Evolutionary conservation across 805 yeast genomes (phyloP).

Genomic region (Soucietia sequanensis): DNA sequence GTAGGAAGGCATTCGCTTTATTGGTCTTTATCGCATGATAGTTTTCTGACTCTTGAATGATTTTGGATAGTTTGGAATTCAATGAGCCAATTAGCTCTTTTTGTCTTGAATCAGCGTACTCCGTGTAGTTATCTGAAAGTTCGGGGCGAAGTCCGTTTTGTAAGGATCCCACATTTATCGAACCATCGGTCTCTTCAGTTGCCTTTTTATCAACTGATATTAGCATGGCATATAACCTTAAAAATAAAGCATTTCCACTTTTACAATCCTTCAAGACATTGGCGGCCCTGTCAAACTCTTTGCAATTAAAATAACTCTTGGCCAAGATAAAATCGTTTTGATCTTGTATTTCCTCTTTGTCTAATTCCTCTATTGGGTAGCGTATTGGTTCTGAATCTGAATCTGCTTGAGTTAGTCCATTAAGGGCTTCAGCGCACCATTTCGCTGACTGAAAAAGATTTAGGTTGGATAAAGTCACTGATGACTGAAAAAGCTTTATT

Average conservation of each 20-base stretch:
- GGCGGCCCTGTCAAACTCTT: conserved; percentile 82
- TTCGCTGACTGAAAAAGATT: conserved; percentile 70
- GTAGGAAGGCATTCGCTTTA: conserved; percentile 56
- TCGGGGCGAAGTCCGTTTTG: conserved; percentile 19
- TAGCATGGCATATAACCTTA: conserved; percentile 66
- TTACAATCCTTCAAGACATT: conserved; percentile 51
- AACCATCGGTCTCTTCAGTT: conserved; percentile 71
- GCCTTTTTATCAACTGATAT: conserved; percentile 75
- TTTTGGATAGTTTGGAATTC: conserved; percentile 30
- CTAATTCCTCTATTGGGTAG: conserved; percentile 10
- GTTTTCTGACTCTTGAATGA: conserved; percentile 40
- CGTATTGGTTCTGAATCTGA: conserved; percentile 7
- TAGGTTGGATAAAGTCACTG: conserved; percentile 47
- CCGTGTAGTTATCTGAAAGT: conserved; percentile 14
- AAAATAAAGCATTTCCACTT: conserved; percentile 55
- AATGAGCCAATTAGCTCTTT: conserved; percentile 24
- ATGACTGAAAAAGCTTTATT: conserved; percentile 26
- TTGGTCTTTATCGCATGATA: conserved; percentile 15
- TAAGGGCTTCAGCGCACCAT: conserved; percentile 81
- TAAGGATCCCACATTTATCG: conserved; percentile 41
- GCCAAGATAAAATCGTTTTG: conserved; percentile 57
- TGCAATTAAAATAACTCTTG: conserved; percentile 70
- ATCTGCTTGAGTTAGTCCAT: conserved; percentile 45
- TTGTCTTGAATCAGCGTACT: conserved; percentile 1
- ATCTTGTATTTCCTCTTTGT: conserved; percentile 35